A percentile compares a stretch with the other conserved stretches of the same genome.
Conservation (phyloP, 352 stramenopile species). For the Globisporangium heterothallicum region DNA sequence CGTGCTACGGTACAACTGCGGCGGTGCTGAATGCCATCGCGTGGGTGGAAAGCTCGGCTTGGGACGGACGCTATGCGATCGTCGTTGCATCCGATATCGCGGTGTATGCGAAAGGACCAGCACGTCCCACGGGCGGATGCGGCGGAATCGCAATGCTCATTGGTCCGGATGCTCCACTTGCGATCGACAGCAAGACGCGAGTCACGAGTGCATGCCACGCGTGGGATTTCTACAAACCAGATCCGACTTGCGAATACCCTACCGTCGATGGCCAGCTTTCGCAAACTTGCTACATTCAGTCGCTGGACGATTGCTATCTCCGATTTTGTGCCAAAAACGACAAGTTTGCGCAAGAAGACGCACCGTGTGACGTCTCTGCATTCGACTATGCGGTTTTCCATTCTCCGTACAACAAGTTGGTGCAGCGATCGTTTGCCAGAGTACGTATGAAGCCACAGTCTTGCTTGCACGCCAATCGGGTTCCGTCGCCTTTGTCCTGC, state of each 20-base stretch:
- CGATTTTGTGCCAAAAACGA: conserved; percentile 87
- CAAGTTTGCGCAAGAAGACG: conserved; percentile 5
- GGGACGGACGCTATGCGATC: conserved; percentile 92
- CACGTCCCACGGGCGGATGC: conserved; percentile 88
- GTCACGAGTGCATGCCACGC: conserved; percentile 91
- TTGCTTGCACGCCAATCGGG: no score
- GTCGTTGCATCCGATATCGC: conserved; percentile 96
- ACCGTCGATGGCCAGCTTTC: conserved; percentile 93
- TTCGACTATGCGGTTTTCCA: conserved; percentile 96
- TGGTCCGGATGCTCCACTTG: conserved; percentile 92
- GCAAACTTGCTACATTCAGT: conserved; percentile 93
- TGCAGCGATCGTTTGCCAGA: conserved; percentile 94
- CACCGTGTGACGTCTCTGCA: conserved; percentile 47
- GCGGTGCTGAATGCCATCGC: conserved; percentile 95
- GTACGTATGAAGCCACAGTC: conserved; percentile 29
- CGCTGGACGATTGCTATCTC: conserved; percentile 93
- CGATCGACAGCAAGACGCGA: conserved; percentile 84
- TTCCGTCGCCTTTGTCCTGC: background rate
- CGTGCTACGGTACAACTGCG: conserved; percentile 97
- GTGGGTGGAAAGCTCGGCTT: conserved; percentile 94
- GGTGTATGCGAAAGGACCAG: conserved; percentile 91
- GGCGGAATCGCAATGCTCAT: conserved; percentile 95
- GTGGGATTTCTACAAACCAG: conserved; percentile 99
- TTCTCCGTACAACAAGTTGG: conserved; percentile 98
- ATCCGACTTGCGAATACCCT: conserved; percentile 91